Evolutionary conservation across 2,329 filamentous ascomycete genomes (phyloP).

Genomic region (Moelleriella libera): DNA sequence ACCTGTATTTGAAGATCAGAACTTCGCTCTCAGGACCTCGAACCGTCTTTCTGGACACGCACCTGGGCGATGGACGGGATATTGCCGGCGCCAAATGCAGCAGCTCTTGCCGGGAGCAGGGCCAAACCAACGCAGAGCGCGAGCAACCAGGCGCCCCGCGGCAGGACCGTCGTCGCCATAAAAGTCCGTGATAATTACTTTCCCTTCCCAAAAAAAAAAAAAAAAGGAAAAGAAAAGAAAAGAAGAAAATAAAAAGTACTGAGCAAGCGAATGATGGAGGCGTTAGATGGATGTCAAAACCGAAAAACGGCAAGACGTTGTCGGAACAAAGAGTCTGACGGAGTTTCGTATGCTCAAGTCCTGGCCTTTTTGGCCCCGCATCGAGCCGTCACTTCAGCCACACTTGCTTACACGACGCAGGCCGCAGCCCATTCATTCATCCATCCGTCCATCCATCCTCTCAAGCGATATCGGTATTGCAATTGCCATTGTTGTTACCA

Average conservation of each 20-base stretch:
- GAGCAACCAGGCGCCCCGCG: conserved; percentile 33
- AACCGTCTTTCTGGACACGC: conserved; percentile 1
- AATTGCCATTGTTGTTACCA: too few relatives aligned
- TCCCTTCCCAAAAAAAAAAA: too few relatives aligned
- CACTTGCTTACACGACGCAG: not conserved
- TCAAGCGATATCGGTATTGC: too few relatives aligned
- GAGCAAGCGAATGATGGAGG: not conserved
- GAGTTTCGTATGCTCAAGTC: not conserved
- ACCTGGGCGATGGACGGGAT: conserved; percentile 49
- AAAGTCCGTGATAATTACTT: too few relatives aligned
- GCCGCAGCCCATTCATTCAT: too few relatives aligned
- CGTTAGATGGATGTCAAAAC: not conserved
- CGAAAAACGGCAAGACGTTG: not conserved
- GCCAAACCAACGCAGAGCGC: conserved; percentile 37
- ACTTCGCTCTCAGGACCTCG: not conserved
- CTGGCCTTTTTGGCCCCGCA: not conserved
- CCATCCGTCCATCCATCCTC: too few relatives aligned
- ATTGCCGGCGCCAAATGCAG: conserved; percentile 56
- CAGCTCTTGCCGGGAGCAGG: conserved; percentile 40
- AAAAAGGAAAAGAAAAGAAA: too few relatives aligned
- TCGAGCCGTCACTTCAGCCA: not conserved
- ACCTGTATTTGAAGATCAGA: conserved; percentile 26
- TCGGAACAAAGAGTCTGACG: not conserved
- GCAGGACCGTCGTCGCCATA: conserved; percentile 32
- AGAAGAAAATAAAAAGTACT: not conserved